Conservation (phyloP, 2,329 filamentous ascomycete genomes). For the Penicillium sp. region DNA sequence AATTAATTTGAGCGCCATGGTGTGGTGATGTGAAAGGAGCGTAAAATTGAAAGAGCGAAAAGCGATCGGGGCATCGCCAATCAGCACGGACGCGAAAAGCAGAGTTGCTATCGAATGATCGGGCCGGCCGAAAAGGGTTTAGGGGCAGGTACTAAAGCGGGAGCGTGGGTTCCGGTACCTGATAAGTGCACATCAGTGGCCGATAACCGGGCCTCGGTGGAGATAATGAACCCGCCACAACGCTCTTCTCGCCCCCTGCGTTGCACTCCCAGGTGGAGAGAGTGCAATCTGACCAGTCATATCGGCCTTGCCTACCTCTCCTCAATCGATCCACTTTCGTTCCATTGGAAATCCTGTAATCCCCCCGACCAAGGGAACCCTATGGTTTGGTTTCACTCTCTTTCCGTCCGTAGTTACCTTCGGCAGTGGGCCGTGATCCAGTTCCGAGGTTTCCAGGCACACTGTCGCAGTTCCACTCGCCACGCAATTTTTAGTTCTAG, state of each 20-base stretch:
- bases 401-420: not conserved
- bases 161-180: not conserved
- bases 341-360: not conserved
- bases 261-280: not conserved
- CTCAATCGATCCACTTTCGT: not conserved
- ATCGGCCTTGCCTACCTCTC: not conserved
- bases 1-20: slow-evolving; percentile 42
- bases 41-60: not conserved
- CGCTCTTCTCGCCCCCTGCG: not conserved
- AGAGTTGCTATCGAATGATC: not conserved
- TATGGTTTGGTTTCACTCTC: not conserved
- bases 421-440: not conserved
- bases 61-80: not conserved
- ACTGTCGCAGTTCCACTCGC: not conserved
- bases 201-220: not conserved
- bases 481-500: not conserved
- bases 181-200: not conserved
- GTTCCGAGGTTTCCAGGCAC: not conserved
- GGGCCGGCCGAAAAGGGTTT: slow-evolving; percentile 4
- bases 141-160: slow-evolving; percentile 15
- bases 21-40: not conserved
- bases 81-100: not conserved
- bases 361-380: not conserved
- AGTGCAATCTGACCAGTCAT: slow-evolving; percentile 1
- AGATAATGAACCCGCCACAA: not conserved